Percentiles rank a stretch among this genome's conserved stretches.
These are phyloP conservation scores for Mucor circinelloides DNA, from an alignment of 371 early-diverging fungal species.

Conservation along the genomic window DNA sequence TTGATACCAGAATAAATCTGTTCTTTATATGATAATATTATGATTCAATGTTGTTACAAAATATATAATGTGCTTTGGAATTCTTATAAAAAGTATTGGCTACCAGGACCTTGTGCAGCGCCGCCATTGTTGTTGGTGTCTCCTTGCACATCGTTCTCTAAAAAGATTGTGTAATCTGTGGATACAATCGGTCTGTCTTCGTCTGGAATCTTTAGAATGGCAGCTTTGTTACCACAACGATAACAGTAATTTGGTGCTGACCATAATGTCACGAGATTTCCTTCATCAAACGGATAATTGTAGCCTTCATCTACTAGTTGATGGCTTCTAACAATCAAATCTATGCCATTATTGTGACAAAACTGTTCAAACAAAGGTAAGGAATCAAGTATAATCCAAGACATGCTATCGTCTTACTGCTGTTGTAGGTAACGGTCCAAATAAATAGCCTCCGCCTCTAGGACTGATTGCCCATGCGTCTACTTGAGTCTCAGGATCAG, in stretches of 20 bases:
- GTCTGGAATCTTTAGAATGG: constrained; percentile 85
- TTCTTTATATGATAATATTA: constrained; percentile 3
- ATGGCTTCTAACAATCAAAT: constrained; percentile 94
- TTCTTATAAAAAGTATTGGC: constrained; percentile 46
- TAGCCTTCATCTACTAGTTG: constrained; percentile 98
- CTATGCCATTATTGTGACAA: constrained; percentile 94
- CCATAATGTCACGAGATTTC: constrained; percentile 99
- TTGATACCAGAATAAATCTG: not conserved
- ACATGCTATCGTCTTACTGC: constrained; percentile 57
- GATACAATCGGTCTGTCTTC: constrained; percentile 82
- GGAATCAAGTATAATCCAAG: not conserved
- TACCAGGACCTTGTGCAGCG: constrained; percentile 35
- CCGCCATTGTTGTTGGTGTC: constrained; percentile 25
- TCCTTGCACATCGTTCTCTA: constrained; percentile 77
- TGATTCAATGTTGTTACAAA: not conserved
- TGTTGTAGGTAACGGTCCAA: constrained; percentile 96
- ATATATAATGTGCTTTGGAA: not conserved
- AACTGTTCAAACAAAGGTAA: constrained; percentile 59
- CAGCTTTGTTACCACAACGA: constrained; percentile 98
- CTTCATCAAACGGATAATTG: constrained; percentile 96
- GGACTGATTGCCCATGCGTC: constrained; percentile 98
- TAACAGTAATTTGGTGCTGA: constrained; percentile 99
- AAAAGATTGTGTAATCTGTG: constrained; percentile 76
- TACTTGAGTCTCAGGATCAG: constrained; percentile 97
- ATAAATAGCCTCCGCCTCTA: constrained; percentile 98